Evolutionary conservation across 257 asterid genomes (phyloP).

Genomic region (Fraxinus quadrangulata): DNA sequence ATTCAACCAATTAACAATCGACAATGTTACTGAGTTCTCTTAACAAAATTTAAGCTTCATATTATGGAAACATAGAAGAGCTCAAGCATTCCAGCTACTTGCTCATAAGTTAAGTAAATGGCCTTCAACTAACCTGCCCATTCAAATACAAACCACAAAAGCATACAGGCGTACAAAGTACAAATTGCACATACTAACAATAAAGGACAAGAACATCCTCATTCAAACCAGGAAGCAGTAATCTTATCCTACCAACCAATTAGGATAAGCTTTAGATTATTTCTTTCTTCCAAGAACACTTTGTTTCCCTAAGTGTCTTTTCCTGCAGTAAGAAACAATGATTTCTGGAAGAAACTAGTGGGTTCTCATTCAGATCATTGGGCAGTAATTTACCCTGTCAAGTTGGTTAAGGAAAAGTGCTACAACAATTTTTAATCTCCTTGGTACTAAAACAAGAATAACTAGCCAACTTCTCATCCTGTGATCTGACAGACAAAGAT

Average conservation of each 20-base stretch:
- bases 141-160: not conserved
- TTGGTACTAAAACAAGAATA: not conserved
- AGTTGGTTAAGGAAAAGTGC: not conserved
- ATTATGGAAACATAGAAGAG: slow-evolving; percentile 6
- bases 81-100: not conserved
- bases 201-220: slow-evolving; percentile 9
- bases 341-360: not conserved
- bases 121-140: not conserved
- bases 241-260: not conserved
- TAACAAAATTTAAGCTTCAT: not conserved
- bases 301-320: not conserved
- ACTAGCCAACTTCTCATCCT: not conserved
- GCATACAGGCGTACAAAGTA: not conserved
- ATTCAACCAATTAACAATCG: not conserved
- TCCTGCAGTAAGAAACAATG: not conserved
- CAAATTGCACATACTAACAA: not conserved
- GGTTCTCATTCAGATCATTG: not conserved
- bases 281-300: not conserved
- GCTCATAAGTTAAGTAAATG: slow-evolving; percentile 6
- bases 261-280: not conserved
- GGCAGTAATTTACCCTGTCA: not conserved
- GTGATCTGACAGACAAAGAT: not conserved
- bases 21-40: not conserved
- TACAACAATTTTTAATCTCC: not conserved
- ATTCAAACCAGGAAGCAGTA: not conserved